These are phyloP conservation scores for Cryoendolithus antarcticus DNA, from an alignment of 2,329 filamentous ascomycete species.

Conservation along the genomic window DNA sequence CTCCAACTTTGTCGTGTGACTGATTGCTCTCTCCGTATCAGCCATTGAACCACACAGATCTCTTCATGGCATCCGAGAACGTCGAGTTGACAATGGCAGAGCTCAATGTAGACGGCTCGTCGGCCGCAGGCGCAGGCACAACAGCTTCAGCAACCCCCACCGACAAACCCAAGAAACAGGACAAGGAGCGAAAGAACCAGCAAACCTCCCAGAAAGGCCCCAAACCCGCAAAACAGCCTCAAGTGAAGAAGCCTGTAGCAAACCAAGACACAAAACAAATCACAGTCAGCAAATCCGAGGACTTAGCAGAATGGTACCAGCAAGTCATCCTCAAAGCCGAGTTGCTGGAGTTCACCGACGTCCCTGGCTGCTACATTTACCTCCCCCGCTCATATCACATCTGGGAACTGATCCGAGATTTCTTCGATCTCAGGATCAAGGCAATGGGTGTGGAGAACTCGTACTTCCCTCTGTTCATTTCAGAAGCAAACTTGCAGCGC, in stretches of 20 bases:
- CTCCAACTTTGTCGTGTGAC: too few species aligned
- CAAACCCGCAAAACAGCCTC: slow-evolving; percentile 14
- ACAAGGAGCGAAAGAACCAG: slow-evolving; percentile 24
- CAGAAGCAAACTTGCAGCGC: slow-evolving; percentile 67
- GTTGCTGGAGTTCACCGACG: slow-evolving; percentile 96
- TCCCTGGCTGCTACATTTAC: slow-evolving; percentile 93
- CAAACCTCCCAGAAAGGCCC: slow-evolving; percentile 16
- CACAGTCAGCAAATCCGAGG: slow-evolving; percentile 68
- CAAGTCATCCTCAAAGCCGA: slow-evolving; percentile 94
- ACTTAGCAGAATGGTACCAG: slow-evolving; percentile 94
- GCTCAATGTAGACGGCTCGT: slow-evolving; percentile 12
- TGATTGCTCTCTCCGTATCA: too few species aligned
- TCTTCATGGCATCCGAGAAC: slow-evolving; percentile 10
- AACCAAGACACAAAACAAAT: slow-evolving; percentile 68
- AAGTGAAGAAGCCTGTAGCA: slow-evolving; percentile 35
- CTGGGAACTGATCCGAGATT: slow-evolving; percentile 53
- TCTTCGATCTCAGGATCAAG: slow-evolving; percentile 61
- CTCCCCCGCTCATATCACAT: slow-evolving; percentile 57
- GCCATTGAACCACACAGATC: slow-evolving; percentile 2
- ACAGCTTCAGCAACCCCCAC: slow-evolving; percentile 12
- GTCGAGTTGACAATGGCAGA: slow-evolving; percentile 17
- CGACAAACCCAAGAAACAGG: slow-evolving; percentile 21
- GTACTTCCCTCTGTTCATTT: slow-evolving; percentile 94
- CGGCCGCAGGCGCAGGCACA: not conserved
- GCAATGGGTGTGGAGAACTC: slow-evolving; percentile 86